A percentile compares a stretch with the other conserved stretches of the same genome.
Conservation (phyloP, 2,329 filamentous ascomycete genomes). For the Verticillium nonalfalfae region DNA sequence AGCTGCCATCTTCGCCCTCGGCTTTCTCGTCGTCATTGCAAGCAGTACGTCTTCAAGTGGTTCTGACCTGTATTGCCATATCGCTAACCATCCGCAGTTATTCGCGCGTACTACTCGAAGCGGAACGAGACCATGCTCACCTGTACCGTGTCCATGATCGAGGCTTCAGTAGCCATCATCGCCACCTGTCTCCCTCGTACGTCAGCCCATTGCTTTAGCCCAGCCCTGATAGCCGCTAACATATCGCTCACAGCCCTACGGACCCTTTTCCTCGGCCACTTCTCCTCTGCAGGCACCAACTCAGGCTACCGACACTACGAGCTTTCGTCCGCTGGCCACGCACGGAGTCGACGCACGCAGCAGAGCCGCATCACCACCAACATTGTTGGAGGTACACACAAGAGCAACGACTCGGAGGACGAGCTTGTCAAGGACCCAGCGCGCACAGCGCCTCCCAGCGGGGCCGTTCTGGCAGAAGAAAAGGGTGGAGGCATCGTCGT, state of each 20-base stretch:
- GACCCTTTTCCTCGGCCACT: conserved; percentile 6
- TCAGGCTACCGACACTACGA: conserved; percentile 8
- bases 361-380: conserved; percentile 7
- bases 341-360: conserved; percentile 1
- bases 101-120: conserved; percentile 26
- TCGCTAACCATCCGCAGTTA: conserved; percentile 11
- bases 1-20: conserved; percentile 21
- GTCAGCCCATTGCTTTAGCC: background rate
- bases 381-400: conserved; percentile 6
- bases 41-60: conserved; percentile 15
- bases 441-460: background rate
- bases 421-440: conserved; percentile 5
- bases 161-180: conserved; percentile 30
- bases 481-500: conserved; percentile 3
- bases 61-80: too few relatives aligned
- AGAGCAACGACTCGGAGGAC: conserved; percentile 7
- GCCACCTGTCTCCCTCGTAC: conserved; percentile 27
- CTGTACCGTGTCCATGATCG: conserved; percentile 30
- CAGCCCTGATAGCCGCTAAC: background rate
- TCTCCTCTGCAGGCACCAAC: conserved; percentile 2
- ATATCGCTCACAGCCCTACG: background rate
- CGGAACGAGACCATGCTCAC: conserved; percentile 27
- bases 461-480: background rate
- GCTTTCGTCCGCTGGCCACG: conserved; percentile 4
- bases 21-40: conserved; percentile 22